Base-by-base conservation (phyloP, 306 rosid species). In the Trifolium repens region DNA sequence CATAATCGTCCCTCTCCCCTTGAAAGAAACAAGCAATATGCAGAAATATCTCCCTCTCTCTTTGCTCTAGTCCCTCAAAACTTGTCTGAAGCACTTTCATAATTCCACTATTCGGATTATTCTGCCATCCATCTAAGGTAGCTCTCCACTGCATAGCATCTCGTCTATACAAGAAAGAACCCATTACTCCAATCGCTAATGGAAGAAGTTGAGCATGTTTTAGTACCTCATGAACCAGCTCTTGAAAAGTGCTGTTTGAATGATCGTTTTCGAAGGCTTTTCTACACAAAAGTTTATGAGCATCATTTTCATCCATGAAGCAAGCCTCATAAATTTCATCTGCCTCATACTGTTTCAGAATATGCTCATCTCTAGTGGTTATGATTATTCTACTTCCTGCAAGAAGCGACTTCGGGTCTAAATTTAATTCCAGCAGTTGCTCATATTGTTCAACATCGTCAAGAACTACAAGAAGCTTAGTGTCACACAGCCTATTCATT, bases 171-270 rank as follows among this genome's bases (percentile, higher is more conserved):
- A 69, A 30, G 30, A 69, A 53, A 53, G 27, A 53, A 8, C 60
- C 60, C 2, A 53, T 8, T 17, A 17, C 27, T 17, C 2, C 17
- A 69, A 50, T 19, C 19, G 26, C 53, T 14, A 74, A 35, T 35
- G 72, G 79, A 49, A 74, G 72, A n/a, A 52, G 12, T 12, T 49
- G 49, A 70, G 74, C 32, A 9, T 70, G 34, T 3, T 52, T 40
- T 5, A 63, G 64, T 19, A 63, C 53, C 35, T 10, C 1, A 4
- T 14, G 12, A 14, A 19, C 49, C 26, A 65, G 0, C 2, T 2
- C 9, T 7, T 1, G 8, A 39, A 0, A 37, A 1, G 0, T 5
- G 9, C 17, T 35, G 1, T 6, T 19, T 9, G 73, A 59, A 39
- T 52, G 1, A 65, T 52, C 79, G 17, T 24, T 52, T 34, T 5